Evolutionary conservation across 2,329 filamentous ascomycete species (phyloP).

Genomic region (Colletotrichum noveboracense): DNA sequence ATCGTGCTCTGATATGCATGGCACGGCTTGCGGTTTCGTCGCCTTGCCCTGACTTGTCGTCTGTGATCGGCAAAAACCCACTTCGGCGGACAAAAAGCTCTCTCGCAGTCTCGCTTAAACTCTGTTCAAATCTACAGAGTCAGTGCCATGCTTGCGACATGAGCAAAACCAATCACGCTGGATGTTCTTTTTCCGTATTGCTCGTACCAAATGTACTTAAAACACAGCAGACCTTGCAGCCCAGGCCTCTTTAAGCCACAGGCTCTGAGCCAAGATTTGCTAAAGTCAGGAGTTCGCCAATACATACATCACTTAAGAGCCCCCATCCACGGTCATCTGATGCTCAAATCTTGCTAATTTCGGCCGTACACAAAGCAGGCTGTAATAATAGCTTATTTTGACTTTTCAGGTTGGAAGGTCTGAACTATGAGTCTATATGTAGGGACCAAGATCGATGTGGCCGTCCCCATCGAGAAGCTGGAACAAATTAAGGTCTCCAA

Average conservation of each 20-base stretch:
- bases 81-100: background rate
- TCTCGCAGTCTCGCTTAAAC: background rate
- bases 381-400: background rate
- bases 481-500: conserved; percentile 54
- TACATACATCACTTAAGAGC: background rate
- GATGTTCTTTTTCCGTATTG: background rate
- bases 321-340: background rate
- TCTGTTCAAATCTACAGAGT: background rate
- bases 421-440: conserved; percentile 27
- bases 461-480: conserved; percentile 56
- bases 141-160: background rate
- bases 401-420: background rate
- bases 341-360: background rate
- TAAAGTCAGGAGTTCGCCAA: background rate
- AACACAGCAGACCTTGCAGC: background rate
- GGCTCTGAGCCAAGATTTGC: background rate
- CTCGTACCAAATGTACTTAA: background rate
- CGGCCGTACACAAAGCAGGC: background rate
- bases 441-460: conserved; percentile 55
- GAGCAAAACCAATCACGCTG: background rate
- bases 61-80: background rate
- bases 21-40: background rate
- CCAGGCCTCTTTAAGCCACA: fast-evolving
- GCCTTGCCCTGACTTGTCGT: background rate
- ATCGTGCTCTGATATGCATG: background rate